phyloP scores from a whole-genome alignment of 345 rosid species.

The Aurinia saxatilis region DNA sequence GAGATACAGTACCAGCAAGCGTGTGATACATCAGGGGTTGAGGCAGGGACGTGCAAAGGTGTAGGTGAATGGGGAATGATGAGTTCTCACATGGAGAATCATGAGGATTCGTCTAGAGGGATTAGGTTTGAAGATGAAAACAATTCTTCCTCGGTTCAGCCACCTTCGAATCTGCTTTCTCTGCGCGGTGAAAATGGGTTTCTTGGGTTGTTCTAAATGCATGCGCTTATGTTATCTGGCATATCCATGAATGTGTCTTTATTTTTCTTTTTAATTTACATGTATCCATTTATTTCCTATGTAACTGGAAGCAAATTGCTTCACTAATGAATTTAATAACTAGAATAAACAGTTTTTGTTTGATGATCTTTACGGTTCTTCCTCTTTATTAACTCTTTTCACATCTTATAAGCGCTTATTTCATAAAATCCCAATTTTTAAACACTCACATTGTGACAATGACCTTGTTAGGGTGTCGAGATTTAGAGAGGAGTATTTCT shows the following conservation, averaged over 20 bases:
- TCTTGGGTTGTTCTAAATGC: constrained; percentile 56
- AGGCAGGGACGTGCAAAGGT: constrained; percentile 46
- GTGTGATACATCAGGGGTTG: constrained; percentile 44
- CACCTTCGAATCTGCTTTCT: constrained; percentile 47
- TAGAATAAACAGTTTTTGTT: too few species aligned
- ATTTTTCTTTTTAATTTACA: not conserved
- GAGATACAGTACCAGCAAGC: constrained; percentile 46
- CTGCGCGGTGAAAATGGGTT: constrained; percentile 82
- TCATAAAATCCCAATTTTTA: too few species aligned
- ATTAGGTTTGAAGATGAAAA: constrained; percentile 43
- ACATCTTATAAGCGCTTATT: too few species aligned
- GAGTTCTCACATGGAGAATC: constrained; percentile 38
- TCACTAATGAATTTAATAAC: constrained; percentile 1
- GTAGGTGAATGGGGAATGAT: constrained; percentile 75
- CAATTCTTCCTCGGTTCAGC: constrained; percentile 35
- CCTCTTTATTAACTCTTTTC: too few species aligned
- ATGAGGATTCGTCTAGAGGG: constrained; percentile 47
- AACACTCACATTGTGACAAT: too few species aligned
- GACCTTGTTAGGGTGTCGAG: too few species aligned
- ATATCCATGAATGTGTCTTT: too few species aligned
- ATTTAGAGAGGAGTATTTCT: too few species aligned
- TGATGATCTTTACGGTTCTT: too few species aligned
- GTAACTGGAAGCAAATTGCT: constrained; percentile 1
- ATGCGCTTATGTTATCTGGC: not conserved
- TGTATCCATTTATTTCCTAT: not conserved